These are phyloP conservation scores for Talaromyces sp. DNA, from an alignment of 2,329 filamentous ascomycete genomes.

Conservation along the genomic window DNA sequence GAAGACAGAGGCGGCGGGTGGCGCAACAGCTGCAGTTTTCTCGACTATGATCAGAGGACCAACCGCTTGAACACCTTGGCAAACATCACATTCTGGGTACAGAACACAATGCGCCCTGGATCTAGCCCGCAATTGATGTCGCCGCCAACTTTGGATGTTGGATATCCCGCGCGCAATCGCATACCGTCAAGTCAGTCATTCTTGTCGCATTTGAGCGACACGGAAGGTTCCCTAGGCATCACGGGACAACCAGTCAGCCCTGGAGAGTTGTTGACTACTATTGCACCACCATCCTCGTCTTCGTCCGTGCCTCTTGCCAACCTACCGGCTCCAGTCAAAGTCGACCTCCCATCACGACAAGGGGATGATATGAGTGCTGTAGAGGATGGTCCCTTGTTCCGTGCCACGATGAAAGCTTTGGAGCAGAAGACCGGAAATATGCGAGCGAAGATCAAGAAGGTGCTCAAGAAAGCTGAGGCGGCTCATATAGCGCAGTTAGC, in stretches of 20 bases:
- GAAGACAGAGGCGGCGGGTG: conserved; percentile 89
- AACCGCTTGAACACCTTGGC: conserved; percentile 84
- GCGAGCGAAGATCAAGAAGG: conserved; percentile 91
- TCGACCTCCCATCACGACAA: conserved; percentile 83
- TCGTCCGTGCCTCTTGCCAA: conserved; percentile 20
- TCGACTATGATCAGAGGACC: conserved; percentile 92
- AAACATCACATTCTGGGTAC: conserved; percentile 92
- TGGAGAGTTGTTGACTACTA: conserved; percentile 30
- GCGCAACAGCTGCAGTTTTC: conserved; percentile 94
- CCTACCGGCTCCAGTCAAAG: conserved; percentile 57
- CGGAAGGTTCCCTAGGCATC: conserved; percentile 51
- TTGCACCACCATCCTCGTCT: conserved; percentile 24
- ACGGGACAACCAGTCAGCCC: conserved; percentile 28
- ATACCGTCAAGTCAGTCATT: conserved; percentile 84
- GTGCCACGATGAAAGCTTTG: conserved; percentile 91
- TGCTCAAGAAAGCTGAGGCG: conserved; percentile 88
- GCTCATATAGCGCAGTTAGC: conserved; percentile 73
- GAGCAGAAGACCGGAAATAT: conserved; percentile 97
- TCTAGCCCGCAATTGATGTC: conserved; percentile 56
- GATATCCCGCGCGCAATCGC: conserved; percentile 66
- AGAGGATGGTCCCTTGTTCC: conserved; percentile 91
- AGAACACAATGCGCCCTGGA: conserved; percentile 54
- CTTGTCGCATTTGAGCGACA: conserved; percentile 73
- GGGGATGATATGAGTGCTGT: conserved; percentile 78
- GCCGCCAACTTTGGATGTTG: conserved; percentile 68